These are phyloP conservation scores for Aspergillus kassunensis DNA, from an alignment of 495 filamentous ascomycete species.

Conservation along the genomic window DNA sequence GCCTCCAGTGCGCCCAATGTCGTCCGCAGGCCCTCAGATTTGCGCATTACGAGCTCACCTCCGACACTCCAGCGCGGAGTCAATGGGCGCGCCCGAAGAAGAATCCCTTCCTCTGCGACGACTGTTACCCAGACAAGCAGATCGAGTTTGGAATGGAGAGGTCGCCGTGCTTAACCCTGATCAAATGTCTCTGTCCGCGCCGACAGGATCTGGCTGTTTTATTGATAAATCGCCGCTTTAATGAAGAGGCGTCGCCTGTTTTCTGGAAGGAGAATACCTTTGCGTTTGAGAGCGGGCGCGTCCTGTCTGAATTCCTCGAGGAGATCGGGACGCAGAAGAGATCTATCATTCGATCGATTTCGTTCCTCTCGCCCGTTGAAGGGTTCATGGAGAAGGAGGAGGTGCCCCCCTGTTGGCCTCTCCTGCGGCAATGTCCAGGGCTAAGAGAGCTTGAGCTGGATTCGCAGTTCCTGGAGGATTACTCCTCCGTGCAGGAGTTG, in stretches of 20 bases:
- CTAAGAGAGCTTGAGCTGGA: constrained; percentile 19
- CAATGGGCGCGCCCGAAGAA: constrained; percentile 16
- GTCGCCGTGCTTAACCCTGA: neutral
- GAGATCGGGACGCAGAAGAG: constrained; percentile 14
- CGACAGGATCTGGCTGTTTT: constrained; percentile 17
- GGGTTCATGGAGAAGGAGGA: neutral
- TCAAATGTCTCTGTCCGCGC: constrained; percentile 24
- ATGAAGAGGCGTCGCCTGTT: constrained; percentile 23
- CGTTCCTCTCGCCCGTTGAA: constrained; percentile 3
- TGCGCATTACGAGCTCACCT: neutral
- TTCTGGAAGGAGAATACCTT: constrained; percentile 30
- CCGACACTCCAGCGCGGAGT: constrained; percentile 17
- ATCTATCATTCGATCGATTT: constrained; percentile 14
- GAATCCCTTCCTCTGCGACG: constrained; percentile 23
- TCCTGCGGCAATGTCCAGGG: constrained; percentile 9
- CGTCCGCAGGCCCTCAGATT: neutral
- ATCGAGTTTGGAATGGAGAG: neutral
- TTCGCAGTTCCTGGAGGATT: neutral
- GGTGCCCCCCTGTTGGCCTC: neutral
- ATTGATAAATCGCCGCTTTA: constrained; percentile 19
- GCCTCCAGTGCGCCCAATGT: neutral
- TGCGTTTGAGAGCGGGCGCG: constrained; percentile 19
- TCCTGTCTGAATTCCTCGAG: constrained; percentile 17
- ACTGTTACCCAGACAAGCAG: constrained; percentile 18
- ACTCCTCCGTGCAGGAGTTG: neutral